These are phyloP conservation scores for Tylopilus sp. DNA, from an alignment of 1,284 basidiomycete genomes.

Conservation along the genomic window DNA sequence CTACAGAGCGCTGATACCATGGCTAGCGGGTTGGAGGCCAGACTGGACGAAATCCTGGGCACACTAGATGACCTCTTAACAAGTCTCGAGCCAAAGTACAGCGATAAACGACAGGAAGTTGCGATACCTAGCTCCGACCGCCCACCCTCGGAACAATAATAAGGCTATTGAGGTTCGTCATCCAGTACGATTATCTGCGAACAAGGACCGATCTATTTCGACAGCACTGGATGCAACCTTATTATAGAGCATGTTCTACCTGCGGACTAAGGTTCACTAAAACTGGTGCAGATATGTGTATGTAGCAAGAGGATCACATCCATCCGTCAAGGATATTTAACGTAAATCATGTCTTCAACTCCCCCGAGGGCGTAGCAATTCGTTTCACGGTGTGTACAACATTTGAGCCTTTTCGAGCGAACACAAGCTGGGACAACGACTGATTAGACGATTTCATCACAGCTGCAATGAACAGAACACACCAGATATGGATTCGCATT, in stretches of 20 bases:
- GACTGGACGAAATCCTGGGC: constrained; percentile 53
- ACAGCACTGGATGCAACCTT: background rate
- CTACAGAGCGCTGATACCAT: constrained; percentile 53
- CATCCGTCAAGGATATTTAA: constrained; percentile 27
- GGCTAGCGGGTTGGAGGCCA: constrained; percentile 53
- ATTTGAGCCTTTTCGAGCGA: constrained; percentile 67
- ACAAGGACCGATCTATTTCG: background rate
- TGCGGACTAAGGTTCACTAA: constrained; percentile 8
- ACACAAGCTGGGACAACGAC: constrained; percentile 59
- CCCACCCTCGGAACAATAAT: constrained; percentile 1
- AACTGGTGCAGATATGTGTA: constrained; percentile 9
- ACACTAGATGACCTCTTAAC: constrained; percentile 54
- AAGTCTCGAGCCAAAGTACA: constrained; percentile 35
- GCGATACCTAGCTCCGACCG: background rate
- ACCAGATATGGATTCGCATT: constrained; percentile 83
- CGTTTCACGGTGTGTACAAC: constrained; percentile 77
- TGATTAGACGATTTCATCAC: constrained; percentile 4
- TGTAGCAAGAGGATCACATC: constrained; percentile 16
- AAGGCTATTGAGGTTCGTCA: constrained; percentile 24
- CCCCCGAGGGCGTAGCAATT: constrained; percentile 33
- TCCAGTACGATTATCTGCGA: background rate
- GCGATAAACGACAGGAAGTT: background rate
- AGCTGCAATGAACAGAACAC: constrained; percentile 27
- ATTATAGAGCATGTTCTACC: constrained; percentile 19
- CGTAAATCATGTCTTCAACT: constrained; percentile 23